These are phyloP conservation scores for Selenicereus undatus DNA, from an alignment of 148 eudicot species.

Conservation along the genomic window DNA sequence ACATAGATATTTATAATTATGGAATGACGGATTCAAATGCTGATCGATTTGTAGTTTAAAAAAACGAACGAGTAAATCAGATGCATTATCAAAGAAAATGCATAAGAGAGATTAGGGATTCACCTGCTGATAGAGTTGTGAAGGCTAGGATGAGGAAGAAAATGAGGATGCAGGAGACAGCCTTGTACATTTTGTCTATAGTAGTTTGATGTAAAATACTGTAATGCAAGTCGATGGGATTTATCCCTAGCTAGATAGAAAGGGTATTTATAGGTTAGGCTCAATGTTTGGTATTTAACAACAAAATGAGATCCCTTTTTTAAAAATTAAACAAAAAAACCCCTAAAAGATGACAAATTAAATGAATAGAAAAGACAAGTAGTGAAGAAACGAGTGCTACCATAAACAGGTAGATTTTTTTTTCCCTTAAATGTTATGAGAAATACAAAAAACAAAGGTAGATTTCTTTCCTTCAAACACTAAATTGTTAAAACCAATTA, in stretches of 20 bases:
- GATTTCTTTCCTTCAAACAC: neutral
- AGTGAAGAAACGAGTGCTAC: neutral
- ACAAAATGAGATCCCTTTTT: too few relatives aligned
- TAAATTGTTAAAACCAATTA: too few relatives aligned
- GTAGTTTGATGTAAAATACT: too few relatives aligned
- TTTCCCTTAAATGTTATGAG: too few relatives aligned
- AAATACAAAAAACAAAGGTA: neutral
- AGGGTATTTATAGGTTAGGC: neutral
- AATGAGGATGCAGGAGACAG: neutral
- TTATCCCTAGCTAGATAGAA: too few relatives aligned
- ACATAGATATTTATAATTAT: too few relatives aligned
- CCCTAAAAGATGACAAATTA: neutral
- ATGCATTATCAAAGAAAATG: neutral
- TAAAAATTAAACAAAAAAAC: too few relatives aligned
- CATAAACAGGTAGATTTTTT: too few relatives aligned
- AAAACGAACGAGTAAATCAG: neutral
- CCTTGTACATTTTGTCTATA: neutral
- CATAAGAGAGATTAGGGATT: neutral
- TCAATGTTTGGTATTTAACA: neutral
- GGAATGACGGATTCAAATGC: too few relatives aligned
- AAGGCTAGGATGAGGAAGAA: neutral
- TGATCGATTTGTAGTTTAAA: too few relatives aligned
- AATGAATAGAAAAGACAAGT: neutral
- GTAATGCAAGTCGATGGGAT: too few relatives aligned
- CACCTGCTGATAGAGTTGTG: neutral